phyloP scores from a whole-genome alignment of 164 flowering plant species.

The Stephania japonica region DNA sequence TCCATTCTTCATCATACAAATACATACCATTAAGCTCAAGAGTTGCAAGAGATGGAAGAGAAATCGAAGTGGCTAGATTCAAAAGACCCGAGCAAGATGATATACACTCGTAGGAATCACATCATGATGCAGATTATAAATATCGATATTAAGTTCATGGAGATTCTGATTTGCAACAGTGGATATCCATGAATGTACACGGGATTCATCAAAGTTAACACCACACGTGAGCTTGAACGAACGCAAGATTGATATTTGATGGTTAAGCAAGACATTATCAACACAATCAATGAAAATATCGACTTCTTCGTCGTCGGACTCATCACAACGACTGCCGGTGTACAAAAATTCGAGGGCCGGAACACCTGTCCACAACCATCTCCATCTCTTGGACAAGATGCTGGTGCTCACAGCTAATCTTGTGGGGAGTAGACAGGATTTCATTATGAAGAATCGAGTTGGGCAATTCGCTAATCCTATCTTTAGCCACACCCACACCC shows the following conservation, averaged over 20 bases:
- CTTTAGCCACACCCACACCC: no score
- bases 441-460: no score
- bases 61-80: conserved; percentile 3
- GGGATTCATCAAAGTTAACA: neutral
- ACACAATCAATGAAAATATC: conserved; percentile 3
- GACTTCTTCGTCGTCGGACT: neutral
- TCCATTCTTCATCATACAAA: neutral
- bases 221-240: neutral
- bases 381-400: no score
- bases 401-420: no score
- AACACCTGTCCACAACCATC: no score
- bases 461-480: no score
- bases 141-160: neutral
- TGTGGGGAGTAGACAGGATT: neutral
- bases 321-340: no score
- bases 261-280: neutral
- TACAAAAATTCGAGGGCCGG: no score
- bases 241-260: neutral
- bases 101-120: no score
- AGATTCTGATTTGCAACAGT: neutral
- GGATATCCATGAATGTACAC: conserved; percentile 4
- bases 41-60: conserved; percentile 5
- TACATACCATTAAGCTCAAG: neutral
- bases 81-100: no score
- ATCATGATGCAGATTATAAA: no score